phyloP scores from a whole-genome alignment of 176 grass and related monocot species.

The Microstegium vimineum region DNA sequence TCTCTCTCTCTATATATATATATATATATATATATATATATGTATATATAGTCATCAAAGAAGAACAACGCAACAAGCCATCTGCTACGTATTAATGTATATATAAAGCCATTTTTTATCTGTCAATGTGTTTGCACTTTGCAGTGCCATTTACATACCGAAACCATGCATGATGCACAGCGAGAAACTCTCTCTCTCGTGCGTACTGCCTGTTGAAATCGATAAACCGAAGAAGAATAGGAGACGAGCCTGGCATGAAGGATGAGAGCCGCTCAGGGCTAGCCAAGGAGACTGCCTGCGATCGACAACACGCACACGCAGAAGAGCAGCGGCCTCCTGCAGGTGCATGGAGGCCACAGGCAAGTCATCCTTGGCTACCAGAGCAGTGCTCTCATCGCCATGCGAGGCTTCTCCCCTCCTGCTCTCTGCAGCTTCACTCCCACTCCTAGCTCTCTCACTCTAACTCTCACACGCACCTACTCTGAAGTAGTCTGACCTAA shows the following conservation, averaged over 20 bases:
- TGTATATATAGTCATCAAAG: no score
- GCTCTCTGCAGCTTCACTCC: not conserved
- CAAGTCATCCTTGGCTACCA: conserved; percentile 60
- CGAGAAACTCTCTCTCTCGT: no score
- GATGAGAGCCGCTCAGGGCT: conserved; percentile 40
- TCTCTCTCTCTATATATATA: no score
- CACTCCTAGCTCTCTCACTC: not conserved
- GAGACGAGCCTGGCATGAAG: conserved; percentile 36
- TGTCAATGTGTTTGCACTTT: no score
- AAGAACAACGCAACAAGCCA: no score
- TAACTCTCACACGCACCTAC: not conserved
- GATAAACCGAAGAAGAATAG: not conserved
- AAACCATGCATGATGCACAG: not conserved
- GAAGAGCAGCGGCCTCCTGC: not conserved
- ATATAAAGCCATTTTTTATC: no score
- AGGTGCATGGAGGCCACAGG: conserved; percentile 13
- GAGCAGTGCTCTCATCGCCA: conserved; percentile 19
- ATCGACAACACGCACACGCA: not conserved
- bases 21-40: no score
- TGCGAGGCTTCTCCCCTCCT: not conserved
- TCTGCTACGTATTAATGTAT: no score
- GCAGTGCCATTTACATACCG: no score
- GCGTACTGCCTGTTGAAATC: not conserved
- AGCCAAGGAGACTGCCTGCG: conserved; percentile 59
- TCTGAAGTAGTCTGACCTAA: not conserved